A percentile compares a stretch with the other conserved stretches of the same genome.
These are phyloP conservation scores for Delonix regia DNA, from an alignment of 306 rosid species.

Conservation along the genomic window DNA sequence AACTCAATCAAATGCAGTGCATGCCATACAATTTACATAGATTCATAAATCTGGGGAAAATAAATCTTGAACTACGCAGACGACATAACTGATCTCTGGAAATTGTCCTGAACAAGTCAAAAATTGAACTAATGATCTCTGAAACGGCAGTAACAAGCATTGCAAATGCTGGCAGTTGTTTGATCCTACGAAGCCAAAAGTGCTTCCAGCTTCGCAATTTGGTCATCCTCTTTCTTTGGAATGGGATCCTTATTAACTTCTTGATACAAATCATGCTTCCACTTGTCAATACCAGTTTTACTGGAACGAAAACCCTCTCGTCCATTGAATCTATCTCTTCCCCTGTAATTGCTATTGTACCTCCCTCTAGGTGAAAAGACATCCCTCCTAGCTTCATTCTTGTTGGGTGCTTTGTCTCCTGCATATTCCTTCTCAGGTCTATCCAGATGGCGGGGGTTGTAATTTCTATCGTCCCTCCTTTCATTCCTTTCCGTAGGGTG, in stretches of 20 bases:
- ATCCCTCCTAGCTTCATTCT: conserved; percentile 56
- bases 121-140: background rate
- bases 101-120: conserved; percentile 15
- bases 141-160: conserved; percentile 4
- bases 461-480: conserved; percentile 66
- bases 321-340: conserved; percentile 65
- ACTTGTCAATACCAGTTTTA: conserved; percentile 67
- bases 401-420: conserved; percentile 48
- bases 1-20: background rate
- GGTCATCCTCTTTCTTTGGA: conserved; percentile 91
- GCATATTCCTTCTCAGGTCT: conserved; percentile 55
- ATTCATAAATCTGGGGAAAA: background rate
- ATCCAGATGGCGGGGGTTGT: conserved; percentile 52
- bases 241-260: conserved; percentile 72
- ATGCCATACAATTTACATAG: conserved; percentile 22
- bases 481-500: conserved; percentile 52
- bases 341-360: conserved; percentile 56
- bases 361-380: conserved; percentile 64
- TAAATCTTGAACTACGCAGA: conserved; percentile 9
- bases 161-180: conserved; percentile 21
- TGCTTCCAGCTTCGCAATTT: conserved; percentile 90
- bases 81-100: conserved; percentile 21
- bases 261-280: conserved; percentile 89
- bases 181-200: conserved; percentile 70
- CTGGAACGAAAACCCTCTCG: conserved; percentile 53